Percentiles rank a stretch among this genome's conserved stretches.
phyloP scores from a whole-genome alignment of 2,329 filamentous ascomycete species.

The Anisogramma anomala region DNA sequence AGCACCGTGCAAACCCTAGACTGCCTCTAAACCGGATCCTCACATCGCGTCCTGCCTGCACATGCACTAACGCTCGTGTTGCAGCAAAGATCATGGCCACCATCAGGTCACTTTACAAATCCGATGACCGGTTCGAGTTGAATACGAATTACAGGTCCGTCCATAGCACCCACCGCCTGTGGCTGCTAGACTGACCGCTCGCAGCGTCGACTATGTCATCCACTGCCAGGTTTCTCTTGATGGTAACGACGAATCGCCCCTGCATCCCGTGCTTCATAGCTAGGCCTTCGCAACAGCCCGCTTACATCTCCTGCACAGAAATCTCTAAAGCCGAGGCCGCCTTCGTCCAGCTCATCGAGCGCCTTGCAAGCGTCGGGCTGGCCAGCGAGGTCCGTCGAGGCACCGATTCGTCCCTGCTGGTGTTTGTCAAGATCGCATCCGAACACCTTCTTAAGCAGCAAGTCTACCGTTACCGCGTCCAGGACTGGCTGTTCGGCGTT shows the following conservation, averaged over 20 bases:
- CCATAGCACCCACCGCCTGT: background rate
- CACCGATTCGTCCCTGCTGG: constrained; percentile 59
- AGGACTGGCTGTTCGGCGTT: constrained; percentile 89
- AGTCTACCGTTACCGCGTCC: constrained; percentile 75
- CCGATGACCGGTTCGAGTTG: constrained; percentile 18
- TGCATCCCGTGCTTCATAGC: background rate
- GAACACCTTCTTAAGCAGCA: constrained; percentile 64
- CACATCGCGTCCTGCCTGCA: background rate
- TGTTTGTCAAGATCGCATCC: constrained; percentile 75
- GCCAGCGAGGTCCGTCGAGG: constrained; percentile 79
- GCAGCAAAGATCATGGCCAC: constrained; percentile 23
- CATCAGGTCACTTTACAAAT: constrained; percentile 23
- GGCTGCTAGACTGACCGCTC: constrained; percentile 8
- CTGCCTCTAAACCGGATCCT: background rate
- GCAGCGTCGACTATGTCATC: constrained; percentile 78
- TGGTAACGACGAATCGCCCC: constrained; percentile 34
- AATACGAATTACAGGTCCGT: constrained; percentile 31
- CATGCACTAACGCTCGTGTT: constrained; percentile 4
- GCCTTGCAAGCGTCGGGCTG: constrained; percentile 68
- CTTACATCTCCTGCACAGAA: constrained; percentile 33
- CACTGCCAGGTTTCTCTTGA: constrained; percentile 61
- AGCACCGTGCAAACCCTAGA: too few species aligned
- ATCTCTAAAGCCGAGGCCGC: constrained; percentile 57
- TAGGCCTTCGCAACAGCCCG: background rate
- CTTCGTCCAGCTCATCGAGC: constrained; percentile 67